Base-by-base conservation (phyloP, 2,329 filamentous ascomycete species). In the Drechslera avenae region DNA sequence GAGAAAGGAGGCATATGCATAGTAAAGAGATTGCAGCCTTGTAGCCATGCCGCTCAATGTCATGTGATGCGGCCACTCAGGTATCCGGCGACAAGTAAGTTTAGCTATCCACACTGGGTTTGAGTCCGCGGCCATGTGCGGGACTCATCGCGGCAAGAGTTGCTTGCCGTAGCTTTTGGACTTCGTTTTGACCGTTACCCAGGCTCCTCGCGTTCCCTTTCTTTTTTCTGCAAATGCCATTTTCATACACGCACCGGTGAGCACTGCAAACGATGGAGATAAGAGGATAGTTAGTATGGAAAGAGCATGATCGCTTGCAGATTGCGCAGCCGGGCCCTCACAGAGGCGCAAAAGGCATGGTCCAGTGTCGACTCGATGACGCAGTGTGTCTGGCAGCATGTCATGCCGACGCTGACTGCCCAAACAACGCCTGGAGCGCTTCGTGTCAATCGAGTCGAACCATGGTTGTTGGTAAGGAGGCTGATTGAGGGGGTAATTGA, bases 31-130 rank as follows among this genome's bases (percentile, higher is more conserved):
- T 64, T 61, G 46, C 50, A 37, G 10, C 18, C 44, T 47, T 39
- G n/a, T 26, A 35, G 40, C 49, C 39, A 36, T 40, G 39, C 45
- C 46, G 30, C 19, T 23, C 2, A 30, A 23, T 23, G 35, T 56
- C 43, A 21, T 50, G 44, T 39, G 16, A 51, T 26, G 26, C 13
- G 17, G 17, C 33, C 39, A 14, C 32, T 33, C 14, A 10, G 18
- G 14, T 33, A 3, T 19, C n/a, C 32, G 34, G 39, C 5, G 33
- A 44, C 18, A 10, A 23, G 19, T 54, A 31, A 37, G 43, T 48
- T 40, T 37, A 33, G 50, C 59, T 58, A 60, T 62, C 36, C 57
- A 60, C 53, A 58, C 39, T 17, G 34, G 12, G 47, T 28, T 44
- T 5, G 12, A 35, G 31, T 35, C 41, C 19, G 31, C 30, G 31